Base-by-base conservation (phyloP, 768 basidiomycete genomes). In the Boletus reticulatus region DNA sequence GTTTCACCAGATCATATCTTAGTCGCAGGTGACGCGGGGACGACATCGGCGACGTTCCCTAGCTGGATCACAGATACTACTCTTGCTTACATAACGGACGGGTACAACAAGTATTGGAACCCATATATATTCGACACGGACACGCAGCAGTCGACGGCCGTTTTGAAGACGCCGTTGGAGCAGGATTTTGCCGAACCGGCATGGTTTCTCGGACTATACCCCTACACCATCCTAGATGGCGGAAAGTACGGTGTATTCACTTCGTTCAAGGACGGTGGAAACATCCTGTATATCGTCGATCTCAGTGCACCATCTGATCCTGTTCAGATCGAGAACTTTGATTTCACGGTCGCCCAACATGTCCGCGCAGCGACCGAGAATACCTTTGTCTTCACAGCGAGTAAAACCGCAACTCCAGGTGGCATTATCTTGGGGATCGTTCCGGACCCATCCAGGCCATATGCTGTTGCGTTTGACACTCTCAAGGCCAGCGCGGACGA, bases 41-140 rank as follows among this genome's bases (percentile, higher is more conserved):
- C 70, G 22, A 64, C 79, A 54, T 78, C 61, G 0, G 61, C 24
- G 52, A 82, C 34, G 54, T 65, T 51, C 72, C 80, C 60, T 11
- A 55, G 9, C 66, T 67, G 50, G 75, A 70, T 49, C 70, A 85
- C 38, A 24, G 73, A 83, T 58, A 76, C 80, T 14, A 74, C 67
- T 0, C 74, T 92, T 11, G 67, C 85, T 24, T 89, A 84, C 67
- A 80, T 78, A 12, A 76, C 74, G 34, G 89, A 90, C 55, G 69
- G 71, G 42, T 77, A 76, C 7, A 80, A 80, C 24, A 82, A 81
- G 0, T 91, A 77, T 65, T 75, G 80, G 55, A 88, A 90, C 60
- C 85, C 66, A 0, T 59, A 51, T 47, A 50, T 57, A 24, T 59
- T 45, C 43, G 62, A 73, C 36, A 50, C 76, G 22, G 48, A 63